phyloP scores from a whole-genome alignment of 306 rosid species.

The Gillenia trifoliata region DNA sequence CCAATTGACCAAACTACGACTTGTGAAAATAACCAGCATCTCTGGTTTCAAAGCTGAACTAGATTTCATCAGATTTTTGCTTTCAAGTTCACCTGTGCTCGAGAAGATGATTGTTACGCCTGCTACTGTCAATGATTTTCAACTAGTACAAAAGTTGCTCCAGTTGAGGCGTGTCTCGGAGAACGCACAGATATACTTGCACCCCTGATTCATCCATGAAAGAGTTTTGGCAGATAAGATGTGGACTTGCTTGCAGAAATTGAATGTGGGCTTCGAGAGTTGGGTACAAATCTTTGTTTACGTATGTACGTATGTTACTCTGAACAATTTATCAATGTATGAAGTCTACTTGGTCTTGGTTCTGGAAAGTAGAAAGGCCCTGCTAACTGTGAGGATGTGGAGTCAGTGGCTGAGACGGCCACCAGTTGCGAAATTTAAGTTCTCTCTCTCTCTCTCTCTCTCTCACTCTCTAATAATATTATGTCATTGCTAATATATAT shows the following conservation, averaged over 20 bases:
- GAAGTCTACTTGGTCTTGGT: no score
- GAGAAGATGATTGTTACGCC: constrained; percentile 56
- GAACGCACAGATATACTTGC: constrained; percentile 46
- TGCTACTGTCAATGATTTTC: constrained; percentile 8
- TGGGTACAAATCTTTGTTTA: background rate
- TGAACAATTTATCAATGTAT: background rate
- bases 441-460: no score
- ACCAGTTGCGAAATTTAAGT: no score
- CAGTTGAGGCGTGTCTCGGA: constrained; percentile 45
- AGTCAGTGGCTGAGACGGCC: no score
- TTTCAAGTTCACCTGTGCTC: constrained; percentile 41
- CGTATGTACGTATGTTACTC: background rate
- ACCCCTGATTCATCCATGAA: constrained; percentile 18
- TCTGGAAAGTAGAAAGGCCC: no score
- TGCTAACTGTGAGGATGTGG: no score
- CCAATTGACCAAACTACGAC: constrained; percentile 28
- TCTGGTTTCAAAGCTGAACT: constrained; percentile 38
- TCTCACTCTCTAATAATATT: no score
- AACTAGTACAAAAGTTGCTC: constrained; percentile 41
- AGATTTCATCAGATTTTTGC: constrained; percentile 46
- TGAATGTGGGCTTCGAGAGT: background rate
- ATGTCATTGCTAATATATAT: no score
- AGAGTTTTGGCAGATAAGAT: background rate
- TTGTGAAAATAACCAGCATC: constrained; percentile 39
- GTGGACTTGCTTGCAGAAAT: background rate